Conservation (phyloP, 306 rosid species). For the Argentina anserina region DNA sequence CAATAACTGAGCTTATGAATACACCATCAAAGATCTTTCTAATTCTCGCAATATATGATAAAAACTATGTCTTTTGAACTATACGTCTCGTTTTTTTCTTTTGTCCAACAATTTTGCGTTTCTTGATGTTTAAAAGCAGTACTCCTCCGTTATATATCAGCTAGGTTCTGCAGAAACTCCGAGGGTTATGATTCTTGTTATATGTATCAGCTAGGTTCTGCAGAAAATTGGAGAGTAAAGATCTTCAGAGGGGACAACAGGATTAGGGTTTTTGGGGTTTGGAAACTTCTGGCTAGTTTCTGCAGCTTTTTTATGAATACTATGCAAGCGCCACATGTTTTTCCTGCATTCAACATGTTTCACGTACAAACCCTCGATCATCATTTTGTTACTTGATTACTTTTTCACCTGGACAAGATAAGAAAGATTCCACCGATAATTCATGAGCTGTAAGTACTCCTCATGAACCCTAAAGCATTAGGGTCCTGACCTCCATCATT, state of each 20-base stretch:
- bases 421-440: conserved; percentile 56
- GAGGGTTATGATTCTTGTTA: neutral
- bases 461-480: conserved; percentile 25
- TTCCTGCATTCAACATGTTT: conserved; percentile 40
- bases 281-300: neutral
- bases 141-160: neutral
- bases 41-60: neutral
- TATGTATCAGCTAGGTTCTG: neutral
- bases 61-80: neutral
- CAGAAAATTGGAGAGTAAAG: neutral
- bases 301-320: neutral
- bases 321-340: conserved; percentile 12
- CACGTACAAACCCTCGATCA: conserved; percentile 36
- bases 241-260: neutral
- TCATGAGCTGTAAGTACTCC: conserved; percentile 29
- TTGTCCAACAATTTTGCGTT: no score
- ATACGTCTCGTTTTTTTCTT: no score
- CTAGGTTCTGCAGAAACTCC: neutral
- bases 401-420: conserved; percentile 40
- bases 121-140: neutral
- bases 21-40: neutral
- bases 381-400: conserved; percentile 46
- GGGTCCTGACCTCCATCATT: conserved; percentile 47
- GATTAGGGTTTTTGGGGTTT: conserved; percentile 3
- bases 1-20: neutral